Percentiles rank a stretch among this genome's conserved stretches.
These are phyloP conservation scores for Apophysomyces variabilis DNA, from an alignment of 371 early-diverging fungal genomes.

Conservation along the genomic window DNA sequence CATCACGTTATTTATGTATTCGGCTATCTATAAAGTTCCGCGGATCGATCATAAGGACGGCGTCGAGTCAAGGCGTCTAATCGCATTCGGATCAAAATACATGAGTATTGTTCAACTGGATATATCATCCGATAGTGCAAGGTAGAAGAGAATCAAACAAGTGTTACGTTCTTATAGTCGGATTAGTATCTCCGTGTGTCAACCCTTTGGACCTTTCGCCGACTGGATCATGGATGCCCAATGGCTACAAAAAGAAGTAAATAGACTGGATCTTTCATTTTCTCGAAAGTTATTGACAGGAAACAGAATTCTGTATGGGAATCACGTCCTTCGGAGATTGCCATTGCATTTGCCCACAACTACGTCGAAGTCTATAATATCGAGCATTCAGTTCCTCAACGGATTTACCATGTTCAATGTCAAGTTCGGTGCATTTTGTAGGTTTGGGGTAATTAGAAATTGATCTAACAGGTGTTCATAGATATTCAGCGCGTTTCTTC, in stretches of 20 bases:
- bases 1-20: background rate
- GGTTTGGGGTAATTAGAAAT: conserved; percentile 3
- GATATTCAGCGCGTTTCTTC: conserved; percentile 73
- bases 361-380: conserved; percentile 62
- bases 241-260: conserved; percentile 52
- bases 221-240: conserved; percentile 79
- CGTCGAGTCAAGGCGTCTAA: conserved; percentile 19
- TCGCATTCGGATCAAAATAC: conserved; percentile 54
- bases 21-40: conserved; percentile 17
- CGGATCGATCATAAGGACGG: conserved; percentile 6
- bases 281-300: background rate
- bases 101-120: conserved; percentile 30
- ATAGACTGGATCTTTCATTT: background rate
- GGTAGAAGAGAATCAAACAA: conserved; percentile 15
- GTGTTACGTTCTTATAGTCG: conserved; percentile 15
- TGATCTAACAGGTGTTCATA: conserved; percentile 7
- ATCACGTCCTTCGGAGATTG: conserved; percentile 32
- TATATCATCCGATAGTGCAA: conserved; percentile 15
- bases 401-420: conserved; percentile 51
- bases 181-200: conserved; percentile 17
- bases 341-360: conserved; percentile 80
- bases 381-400: conserved; percentile 11
- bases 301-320: background rate
- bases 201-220: conserved; percentile 38
- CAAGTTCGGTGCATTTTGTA: conserved; percentile 66